Evolutionary conservation across 306 rosid genomes (phyloP).

Genomic region (Medicago lupulina): DNA sequence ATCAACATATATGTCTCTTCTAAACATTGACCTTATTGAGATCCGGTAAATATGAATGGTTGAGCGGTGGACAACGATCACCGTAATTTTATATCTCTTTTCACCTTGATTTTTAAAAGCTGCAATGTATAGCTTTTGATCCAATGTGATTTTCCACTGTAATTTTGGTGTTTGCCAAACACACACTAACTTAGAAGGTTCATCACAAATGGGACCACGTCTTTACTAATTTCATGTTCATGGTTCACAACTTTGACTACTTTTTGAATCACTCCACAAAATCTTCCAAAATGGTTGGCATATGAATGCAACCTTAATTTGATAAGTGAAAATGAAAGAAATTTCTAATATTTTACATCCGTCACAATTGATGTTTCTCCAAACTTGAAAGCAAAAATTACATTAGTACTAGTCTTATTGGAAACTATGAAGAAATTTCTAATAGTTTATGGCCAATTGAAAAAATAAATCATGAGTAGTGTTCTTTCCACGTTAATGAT

Average conservation of each 20-base stretch:
- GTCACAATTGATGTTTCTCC: conserved; percentile 49
- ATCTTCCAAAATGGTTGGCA: conserved; percentile 63
- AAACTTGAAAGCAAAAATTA: conserved; percentile 37
- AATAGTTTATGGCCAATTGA: conserved; percentile 19
- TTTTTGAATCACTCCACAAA: conserved; percentile 55
- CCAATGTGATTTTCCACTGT: too few relatives aligned
- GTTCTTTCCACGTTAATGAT: conserved; percentile 44
- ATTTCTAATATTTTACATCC: too few relatives aligned
- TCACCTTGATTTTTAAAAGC: too few relatives aligned
- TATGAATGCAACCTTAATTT: conserved; percentile 42
- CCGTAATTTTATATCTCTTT: too few relatives aligned
- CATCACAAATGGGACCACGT: background rate
- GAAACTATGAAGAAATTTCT: conserved; percentile 21
- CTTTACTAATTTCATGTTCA: conserved; percentile 6
- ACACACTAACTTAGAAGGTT: background rate
- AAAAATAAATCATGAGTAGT: conserved; percentile 20
- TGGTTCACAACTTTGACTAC: conserved; percentile 49
- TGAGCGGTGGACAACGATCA: too few relatives aligned
- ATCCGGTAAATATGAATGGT: too few relatives aligned
- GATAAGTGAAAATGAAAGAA: conserved; percentile 7
- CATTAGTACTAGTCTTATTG: background rate
- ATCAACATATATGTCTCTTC: too few relatives aligned
- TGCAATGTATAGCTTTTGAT: too few relatives aligned
- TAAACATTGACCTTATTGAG: too few relatives aligned
- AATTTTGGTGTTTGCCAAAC: background rate